Evolutionary conservation across 1,284 basidiomycete genomes (phyloP).

Genomic region (Tylopilus sp.): DNA sequence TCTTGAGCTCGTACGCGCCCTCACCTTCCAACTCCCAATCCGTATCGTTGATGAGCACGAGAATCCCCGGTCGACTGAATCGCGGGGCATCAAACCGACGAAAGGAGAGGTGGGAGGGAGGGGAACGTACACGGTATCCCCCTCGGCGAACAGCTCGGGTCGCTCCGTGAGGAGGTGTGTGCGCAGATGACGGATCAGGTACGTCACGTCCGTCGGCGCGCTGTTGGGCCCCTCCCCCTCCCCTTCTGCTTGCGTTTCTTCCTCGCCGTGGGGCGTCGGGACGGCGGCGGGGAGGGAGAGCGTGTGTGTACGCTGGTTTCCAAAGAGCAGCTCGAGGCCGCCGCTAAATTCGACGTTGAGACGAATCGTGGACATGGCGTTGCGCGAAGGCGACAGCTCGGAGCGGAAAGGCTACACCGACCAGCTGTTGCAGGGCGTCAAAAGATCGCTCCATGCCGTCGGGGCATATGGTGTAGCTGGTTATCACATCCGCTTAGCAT

Average conservation of each 20-base stretch:
- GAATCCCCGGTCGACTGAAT: slow-evolving; percentile 85
- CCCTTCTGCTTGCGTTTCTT: no score
- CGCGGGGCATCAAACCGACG: no score
- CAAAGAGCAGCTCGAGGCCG: slow-evolving; percentile 79
- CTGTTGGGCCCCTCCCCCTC: no score
- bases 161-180: slow-evolving; percentile 79
- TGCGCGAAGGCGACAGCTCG: no score
- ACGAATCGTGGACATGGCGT: slow-evolving; percentile 21
- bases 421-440: no score
- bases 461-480: slow-evolving; percentile 48
- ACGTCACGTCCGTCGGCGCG: slow-evolving; percentile 54
- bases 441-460: not conserved
- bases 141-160: slow-evolving; percentile 86
- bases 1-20: slow-evolving; percentile 76
- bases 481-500: slow-evolving; percentile 48
- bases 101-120: no score
- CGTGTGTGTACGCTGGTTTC: slow-evolving; percentile 58
- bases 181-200: slow-evolving; percentile 76
- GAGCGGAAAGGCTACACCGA: no score
- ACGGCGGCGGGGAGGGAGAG: slow-evolving; percentile 55
- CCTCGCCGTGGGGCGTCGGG: not conserved
- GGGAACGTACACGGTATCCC: slow-evolving; percentile 67
- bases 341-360: slow-evolving; percentile 71
- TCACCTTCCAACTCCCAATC: slow-evolving; percentile 99
- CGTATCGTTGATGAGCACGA: slow-evolving; percentile 93